Percentiles rank a stretch among this genome's conserved stretches.
Evolutionary conservation across 2,329 filamentous ascomycete genomes (phyloP).

Genomic region (Trichoderma oligosporum): DNA sequence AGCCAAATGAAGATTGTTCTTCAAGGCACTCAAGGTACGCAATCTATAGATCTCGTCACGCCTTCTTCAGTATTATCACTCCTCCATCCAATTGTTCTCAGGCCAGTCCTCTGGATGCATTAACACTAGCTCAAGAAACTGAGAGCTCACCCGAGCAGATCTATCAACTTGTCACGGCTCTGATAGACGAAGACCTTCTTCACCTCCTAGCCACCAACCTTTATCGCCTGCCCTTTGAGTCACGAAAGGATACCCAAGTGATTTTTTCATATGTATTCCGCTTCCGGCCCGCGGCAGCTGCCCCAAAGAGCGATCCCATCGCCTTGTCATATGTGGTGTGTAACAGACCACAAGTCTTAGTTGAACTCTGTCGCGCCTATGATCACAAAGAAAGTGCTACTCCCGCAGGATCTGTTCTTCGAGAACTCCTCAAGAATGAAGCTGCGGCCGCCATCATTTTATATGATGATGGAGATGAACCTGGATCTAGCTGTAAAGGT

Average conservation of each 20-base stretch:
- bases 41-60: not conserved
- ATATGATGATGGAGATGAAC: conserved; percentile 78
- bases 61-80: conserved; percentile 5
- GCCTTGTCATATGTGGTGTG: conserved; percentile 87
- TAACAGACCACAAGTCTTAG: conserved; percentile 78
- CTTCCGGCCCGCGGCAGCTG: conserved; percentile 69
- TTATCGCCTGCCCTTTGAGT: conserved; percentile 86
- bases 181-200: conserved; percentile 87
- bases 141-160: conserved; percentile 86
- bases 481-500: conserved; percentile 69
- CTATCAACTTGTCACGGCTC: conserved; percentile 75
- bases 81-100: not conserved
- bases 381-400: conserved; percentile 87
- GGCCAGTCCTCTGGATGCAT: conserved; percentile 13
- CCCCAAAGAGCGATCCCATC: conserved; percentile 69
- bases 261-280: conserved; percentile 95
- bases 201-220: conserved; percentile 79
- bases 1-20: conserved; percentile 88
- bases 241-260: conserved; percentile 90
- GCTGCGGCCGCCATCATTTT: conserved; percentile 85
- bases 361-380: conserved; percentile 86
- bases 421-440: conserved; percentile 86
- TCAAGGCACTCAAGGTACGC: conserved; percentile 82
- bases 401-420: conserved; percentile 81
- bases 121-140: conserved; percentile 55